These are phyloP conservation scores for Aureobasidium mangrovei DNA, from an alignment of 2,329 filamentous ascomycete species.

Conservation along the genomic window DNA sequence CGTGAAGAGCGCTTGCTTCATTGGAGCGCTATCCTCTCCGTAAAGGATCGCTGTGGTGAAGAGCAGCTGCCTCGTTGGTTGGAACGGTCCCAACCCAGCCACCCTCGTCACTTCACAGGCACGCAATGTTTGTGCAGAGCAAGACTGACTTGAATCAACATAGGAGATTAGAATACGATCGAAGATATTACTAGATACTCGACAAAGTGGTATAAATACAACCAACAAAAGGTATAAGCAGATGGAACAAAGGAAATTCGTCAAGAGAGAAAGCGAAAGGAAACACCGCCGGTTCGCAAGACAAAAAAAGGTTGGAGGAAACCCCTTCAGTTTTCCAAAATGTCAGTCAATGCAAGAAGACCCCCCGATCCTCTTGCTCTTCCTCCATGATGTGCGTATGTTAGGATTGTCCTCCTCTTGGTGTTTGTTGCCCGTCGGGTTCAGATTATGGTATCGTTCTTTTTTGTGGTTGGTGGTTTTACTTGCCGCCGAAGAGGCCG, in stretches of 20 bases:
- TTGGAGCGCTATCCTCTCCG: no score
- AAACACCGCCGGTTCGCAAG: not conserved
- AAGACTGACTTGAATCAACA: no score
- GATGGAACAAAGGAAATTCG: slow-evolving; percentile 13
- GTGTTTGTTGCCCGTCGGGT: not conserved
- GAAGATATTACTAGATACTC: not conserved
- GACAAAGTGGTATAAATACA: slow-evolving; percentile 11
- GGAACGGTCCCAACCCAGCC: no score
- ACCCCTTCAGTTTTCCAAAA: not conserved
- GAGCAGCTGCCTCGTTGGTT: no score
- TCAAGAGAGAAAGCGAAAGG: slow-evolving; percentile 11
- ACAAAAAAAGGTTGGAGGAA: not conserved
- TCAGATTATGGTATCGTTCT: not conserved
- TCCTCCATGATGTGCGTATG: slow-evolving; percentile 1
- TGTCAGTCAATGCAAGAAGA: slow-evolving; percentile 9
- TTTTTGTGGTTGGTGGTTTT: slow-evolving; percentile 15
- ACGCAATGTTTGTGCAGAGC: no score
- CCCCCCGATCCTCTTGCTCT: slow-evolving; percentile 12
- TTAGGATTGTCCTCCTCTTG: slow-evolving; percentile 6
- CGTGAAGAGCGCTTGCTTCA: no score
- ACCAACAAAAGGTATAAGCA: not conserved
- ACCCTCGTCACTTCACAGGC: no score
- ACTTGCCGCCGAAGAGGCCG: slow-evolving; percentile 38
- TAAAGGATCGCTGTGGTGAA: no score
- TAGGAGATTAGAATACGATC: not conserved